These are phyloP conservation scores for Lanmaoa pseudosensibilis DNA, from an alignment of 768 basidiomycete genomes.

Conservation along the genomic window DNA sequence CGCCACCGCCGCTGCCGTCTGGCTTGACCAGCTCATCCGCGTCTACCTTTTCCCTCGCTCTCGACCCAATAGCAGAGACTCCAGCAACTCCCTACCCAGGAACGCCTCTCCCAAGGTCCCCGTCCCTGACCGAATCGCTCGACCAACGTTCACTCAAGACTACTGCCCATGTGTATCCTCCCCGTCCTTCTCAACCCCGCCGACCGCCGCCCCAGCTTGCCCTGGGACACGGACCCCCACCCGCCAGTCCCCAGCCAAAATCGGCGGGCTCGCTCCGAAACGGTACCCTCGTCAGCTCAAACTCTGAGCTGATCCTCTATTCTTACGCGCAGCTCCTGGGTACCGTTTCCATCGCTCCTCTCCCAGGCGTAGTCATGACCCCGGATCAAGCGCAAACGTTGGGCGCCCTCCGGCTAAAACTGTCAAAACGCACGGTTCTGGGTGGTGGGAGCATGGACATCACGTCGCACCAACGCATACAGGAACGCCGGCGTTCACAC, in stretches of 20 bases:
- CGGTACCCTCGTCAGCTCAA: constrained; percentile 47
- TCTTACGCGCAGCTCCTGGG: constrained; percentile 83
- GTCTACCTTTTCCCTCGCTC: constrained; percentile 47
- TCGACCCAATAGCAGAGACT: constrained; percentile 50
- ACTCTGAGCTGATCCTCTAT: constrained; percentile 74
- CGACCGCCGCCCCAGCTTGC: constrained; percentile 43
- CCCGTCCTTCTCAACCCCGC: constrained; percentile 22
- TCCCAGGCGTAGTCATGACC: constrained; percentile 39
- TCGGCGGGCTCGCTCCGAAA: constrained; percentile 32
- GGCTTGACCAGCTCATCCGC: constrained; percentile 40
- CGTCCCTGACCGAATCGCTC: constrained; percentile 30
- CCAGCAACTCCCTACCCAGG: constrained; percentile 39
- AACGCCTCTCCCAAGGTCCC: constrained; percentile 34
- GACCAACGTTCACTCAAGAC: constrained; percentile 23
- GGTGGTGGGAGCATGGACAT: constrained; percentile 83
- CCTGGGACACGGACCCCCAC: constrained; percentile 46
- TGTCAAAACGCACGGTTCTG: constrained; percentile 45
- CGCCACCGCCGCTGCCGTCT: constrained; percentile 14
- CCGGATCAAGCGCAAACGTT: constrained; percentile 48
- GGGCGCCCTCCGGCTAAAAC: constrained; percentile 46
- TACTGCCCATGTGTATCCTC: constrained; percentile 38
- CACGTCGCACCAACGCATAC: constrained; percentile 38
- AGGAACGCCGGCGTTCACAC: constrained; percentile 38
- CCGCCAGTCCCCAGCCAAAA: constrained; percentile 17
- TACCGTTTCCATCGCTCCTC: constrained; percentile 56